Percentiles rank a stretch among this genome's conserved stretches.
Conservation (phyloP, 257 asterid genomes). For the Solanum infundibuliforme region DNA sequence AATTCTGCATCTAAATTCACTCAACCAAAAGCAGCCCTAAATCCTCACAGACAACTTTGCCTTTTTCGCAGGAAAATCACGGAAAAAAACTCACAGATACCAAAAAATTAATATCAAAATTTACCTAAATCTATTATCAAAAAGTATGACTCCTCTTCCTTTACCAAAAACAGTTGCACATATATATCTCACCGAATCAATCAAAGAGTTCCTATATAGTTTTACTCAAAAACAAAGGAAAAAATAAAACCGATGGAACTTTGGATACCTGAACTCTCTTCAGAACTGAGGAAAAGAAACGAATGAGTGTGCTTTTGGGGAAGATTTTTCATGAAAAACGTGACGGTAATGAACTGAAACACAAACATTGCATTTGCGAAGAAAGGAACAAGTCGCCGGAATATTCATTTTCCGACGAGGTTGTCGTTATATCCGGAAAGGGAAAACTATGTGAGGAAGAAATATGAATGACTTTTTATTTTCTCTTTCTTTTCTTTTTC, state of each 20-base stretch:
- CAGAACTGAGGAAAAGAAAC: neutral
- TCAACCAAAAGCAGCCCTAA: neutral
- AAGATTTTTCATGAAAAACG: constrained; percentile 57
- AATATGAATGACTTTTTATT: neutral
- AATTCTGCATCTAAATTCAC: neutral
- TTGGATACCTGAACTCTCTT: neutral
- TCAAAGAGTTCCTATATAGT: neutral
- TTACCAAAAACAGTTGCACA: neutral
- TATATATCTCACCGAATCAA: neutral
- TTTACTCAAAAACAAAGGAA: neutral
- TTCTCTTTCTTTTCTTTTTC: neutral
- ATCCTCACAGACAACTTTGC: neutral
- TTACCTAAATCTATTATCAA: neutral
- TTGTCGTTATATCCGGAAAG: neutral
- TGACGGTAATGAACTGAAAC: constrained; percentile 49
- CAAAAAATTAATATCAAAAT: neutral
- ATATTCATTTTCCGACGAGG: constrained; percentile 45
- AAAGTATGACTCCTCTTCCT: neutral
- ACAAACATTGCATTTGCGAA: constrained; percentile 18
- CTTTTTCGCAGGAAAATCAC: neutral
- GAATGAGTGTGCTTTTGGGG: neutral
- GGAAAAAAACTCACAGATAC: neutral
- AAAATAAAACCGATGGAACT: neutral
- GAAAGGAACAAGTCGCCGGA: constrained; percentile 21
- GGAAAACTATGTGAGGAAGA: neutral